Conservation (phyloP, 768 basidiomycete species). For the Artomyces pyxidatus region DNA sequence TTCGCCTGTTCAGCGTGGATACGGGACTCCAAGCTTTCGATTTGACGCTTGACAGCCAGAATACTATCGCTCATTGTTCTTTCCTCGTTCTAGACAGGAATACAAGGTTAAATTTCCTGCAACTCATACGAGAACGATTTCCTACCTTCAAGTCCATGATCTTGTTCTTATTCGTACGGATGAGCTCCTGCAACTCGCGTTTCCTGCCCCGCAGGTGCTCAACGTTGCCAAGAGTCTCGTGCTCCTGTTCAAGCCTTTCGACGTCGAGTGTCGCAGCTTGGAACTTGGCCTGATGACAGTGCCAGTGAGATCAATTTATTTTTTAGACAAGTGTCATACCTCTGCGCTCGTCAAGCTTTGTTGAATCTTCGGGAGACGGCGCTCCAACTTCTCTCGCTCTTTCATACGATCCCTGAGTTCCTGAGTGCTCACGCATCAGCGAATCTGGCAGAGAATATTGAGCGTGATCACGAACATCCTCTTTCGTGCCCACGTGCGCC, state of each 20-base stretch:
- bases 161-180: slow-evolving; percentile 44
- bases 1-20: slow-evolving; percentile 10
- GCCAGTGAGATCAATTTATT: neutral
- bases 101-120: neutral
- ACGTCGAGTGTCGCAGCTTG: slow-evolving; percentile 28
- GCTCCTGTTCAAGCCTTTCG: slow-evolving; percentile 30
- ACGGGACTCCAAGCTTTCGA: slow-evolving; percentile 7
- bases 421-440: slow-evolving; percentile 18
- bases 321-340: slow-evolving; percentile 20
- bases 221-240: slow-evolving; percentile 36
- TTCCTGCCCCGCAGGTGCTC: slow-evolving; percentile 36
- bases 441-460: neutral
- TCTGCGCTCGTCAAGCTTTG: slow-evolving; percentile 31
- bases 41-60: slow-evolving; percentile 4
- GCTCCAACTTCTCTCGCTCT: slow-evolving; percentile 31
- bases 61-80: slow-evolving; percentile 6
- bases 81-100: slow-evolving; percentile 8
- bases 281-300: slow-evolving; percentile 24
- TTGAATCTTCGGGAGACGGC: slow-evolving; percentile 33
- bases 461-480: slow-evolving; percentile 37
- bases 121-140: neutral
- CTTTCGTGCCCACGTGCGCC: slow-evolving; percentile 72
- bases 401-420: slow-evolving; percentile 37
- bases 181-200: slow-evolving; percentile 33
- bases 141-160: slow-evolving; percentile 29